Evolutionary conservation across 768 basidiomycete genomes (phyloP).

Genomic region (Rubroboletus pulcherrimus): DNA sequence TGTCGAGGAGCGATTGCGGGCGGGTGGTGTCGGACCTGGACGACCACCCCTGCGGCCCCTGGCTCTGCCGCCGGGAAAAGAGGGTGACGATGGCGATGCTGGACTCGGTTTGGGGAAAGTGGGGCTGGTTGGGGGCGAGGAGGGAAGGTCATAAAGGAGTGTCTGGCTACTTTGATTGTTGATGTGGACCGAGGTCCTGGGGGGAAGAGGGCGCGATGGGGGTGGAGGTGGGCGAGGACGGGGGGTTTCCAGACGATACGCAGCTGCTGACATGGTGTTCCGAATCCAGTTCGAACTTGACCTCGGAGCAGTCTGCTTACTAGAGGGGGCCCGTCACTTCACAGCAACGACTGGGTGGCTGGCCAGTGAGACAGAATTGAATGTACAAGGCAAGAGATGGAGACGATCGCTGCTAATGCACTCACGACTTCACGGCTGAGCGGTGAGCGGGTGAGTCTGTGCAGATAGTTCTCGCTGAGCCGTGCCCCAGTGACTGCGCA

Average conservation of each 20-base stretch:
- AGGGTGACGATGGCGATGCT: constrained; percentile 57
- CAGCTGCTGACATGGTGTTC: constrained; percentile 53
- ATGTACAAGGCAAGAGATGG: constrained; percentile 19
- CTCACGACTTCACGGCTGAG: constrained; percentile 5
- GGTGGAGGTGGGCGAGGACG: constrained; percentile 56
- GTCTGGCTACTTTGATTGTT: constrained; percentile 50
- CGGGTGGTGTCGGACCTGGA: constrained; percentile 47
- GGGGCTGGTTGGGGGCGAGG: constrained; percentile 56
- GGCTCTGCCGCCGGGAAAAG: constrained; percentile 45
- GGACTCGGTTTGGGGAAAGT: constrained; percentile 36
- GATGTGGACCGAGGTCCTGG: constrained; percentile 40
- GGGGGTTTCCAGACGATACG: constrained; percentile 62
- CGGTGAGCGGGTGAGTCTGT: constrained; percentile 11
- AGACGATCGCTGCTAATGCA: neutral
- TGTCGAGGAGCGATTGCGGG: constrained; percentile 63
- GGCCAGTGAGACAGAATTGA: constrained; percentile 11
- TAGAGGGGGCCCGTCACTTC: neutral
- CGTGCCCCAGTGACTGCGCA: constrained; percentile 29
- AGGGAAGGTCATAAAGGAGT: constrained; percentile 74
- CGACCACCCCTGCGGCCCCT: constrained; percentile 47
- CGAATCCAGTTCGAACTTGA: constrained; percentile 34
- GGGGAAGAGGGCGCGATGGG: constrained; percentile 53
- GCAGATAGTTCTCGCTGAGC: constrained; percentile 25
- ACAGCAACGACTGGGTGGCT: constrained; percentile 10
- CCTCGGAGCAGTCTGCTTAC: neutral